A percentile compares a stretch with the other conserved stretches of the same genome.
phyloP scores from a whole-genome alignment of 2,329 filamentous ascomycete species.

The Cytospora schulzeri region DNA sequence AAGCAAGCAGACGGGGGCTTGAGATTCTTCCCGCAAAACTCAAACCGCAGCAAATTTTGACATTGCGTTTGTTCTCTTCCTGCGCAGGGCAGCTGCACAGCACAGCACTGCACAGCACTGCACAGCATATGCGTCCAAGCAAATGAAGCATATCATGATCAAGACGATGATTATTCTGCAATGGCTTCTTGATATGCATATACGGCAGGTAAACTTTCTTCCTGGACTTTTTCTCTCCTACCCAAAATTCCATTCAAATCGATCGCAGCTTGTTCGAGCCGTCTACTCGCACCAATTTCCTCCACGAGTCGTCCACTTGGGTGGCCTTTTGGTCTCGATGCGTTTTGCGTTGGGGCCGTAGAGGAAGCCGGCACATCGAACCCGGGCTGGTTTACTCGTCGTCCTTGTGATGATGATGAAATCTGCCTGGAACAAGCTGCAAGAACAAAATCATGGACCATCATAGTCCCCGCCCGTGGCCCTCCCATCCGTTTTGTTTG shows the following conservation, averaged over 20 bases:
- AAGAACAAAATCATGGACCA: constrained; percentile 36
- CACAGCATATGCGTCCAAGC: not conserved
- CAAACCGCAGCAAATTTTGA: not conserved
- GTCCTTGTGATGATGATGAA: constrained; percentile 9
- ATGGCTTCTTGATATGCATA: not conserved
- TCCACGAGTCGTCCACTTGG: constrained; percentile 33
- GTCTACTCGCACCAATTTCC: constrained; percentile 24
- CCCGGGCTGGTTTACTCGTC: constrained; percentile 7
- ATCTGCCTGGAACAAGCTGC: constrained; percentile 30
- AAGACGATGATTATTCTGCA: too few relatives aligned
- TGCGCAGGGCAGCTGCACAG: not conserved
- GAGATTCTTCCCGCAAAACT: not conserved
- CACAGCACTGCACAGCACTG: not conserved
- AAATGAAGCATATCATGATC: too few relatives aligned
- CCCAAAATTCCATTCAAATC: not conserved
- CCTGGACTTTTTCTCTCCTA: too few relatives aligned
- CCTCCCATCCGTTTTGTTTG: constrained; percentile 12
- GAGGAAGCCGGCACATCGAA: constrained; percentile 32
- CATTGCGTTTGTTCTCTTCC: not conserved
- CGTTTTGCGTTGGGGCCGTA: constrained; percentile 36
- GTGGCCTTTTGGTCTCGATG: constrained; percentile 35
- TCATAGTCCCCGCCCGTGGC: constrained; percentile 40
- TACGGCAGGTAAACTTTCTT: constrained; percentile 2
- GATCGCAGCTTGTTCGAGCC: constrained; percentile 25
- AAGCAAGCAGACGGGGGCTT: not conserved